A percentile compares a stretch with the other conserved stretches of the same genome.
Conservation (phyloP, 768 basidiomycete genomes). For the Tremella fuciformis region DNA sequence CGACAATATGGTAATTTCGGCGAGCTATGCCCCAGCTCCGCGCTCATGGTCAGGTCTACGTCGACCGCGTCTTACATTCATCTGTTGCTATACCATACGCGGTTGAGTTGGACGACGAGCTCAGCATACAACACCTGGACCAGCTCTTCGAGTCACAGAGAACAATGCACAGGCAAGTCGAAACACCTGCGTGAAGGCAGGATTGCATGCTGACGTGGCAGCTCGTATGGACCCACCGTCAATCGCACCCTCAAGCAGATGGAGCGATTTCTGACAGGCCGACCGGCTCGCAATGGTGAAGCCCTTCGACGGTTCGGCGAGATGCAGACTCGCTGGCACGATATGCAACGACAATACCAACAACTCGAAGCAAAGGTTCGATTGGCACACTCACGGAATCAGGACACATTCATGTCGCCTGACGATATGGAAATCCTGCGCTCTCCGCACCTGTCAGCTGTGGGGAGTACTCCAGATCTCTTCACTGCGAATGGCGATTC, state of each 20-base stretch:
- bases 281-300: constrained; percentile 95
- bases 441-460: constrained; percentile 10
- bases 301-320: constrained; percentile 85
- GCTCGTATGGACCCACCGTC: constrained; percentile 92
- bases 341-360: constrained; percentile 71
- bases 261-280: constrained; percentile 87
- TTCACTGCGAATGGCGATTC: constrained; percentile 14
- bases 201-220: constrained; percentile 44
- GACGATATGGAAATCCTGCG: constrained; percentile 23
- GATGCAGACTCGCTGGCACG: constrained; percentile 79
- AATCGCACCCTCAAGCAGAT: constrained; percentile 89
- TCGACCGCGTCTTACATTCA: constrained; percentile 27
- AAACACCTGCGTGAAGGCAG: background rate
- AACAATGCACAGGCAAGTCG: constrained; percentile 77
- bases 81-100: constrained; percentile 11
- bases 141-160: constrained; percentile 57
- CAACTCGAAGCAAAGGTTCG: constrained; percentile 83
- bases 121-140: constrained; percentile 17
- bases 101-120: constrained; percentile 15
- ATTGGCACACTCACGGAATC: constrained; percentile 50
- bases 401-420: constrained; percentile 8
- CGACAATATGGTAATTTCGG: constrained; percentile 70
- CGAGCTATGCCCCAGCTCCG: background rate
- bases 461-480: constrained; percentile 16
- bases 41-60: constrained; percentile 22